Evolutionary conservation across 2,329 filamentous ascomycete species (phyloP).

Genomic region (Claviceps purpurea): DNA sequence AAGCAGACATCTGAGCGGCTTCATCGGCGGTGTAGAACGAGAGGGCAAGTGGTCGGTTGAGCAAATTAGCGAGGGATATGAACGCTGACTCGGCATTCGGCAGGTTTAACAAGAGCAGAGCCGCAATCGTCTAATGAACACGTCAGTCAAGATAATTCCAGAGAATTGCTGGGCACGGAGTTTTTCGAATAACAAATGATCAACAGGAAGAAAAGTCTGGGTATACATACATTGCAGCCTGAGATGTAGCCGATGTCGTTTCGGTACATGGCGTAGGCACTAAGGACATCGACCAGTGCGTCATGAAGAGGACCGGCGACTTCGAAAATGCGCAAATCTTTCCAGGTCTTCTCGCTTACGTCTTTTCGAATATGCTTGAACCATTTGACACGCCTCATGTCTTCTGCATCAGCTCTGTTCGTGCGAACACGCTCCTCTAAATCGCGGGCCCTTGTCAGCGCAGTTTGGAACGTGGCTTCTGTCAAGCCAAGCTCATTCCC

Average conservation of each 20-base stretch:
- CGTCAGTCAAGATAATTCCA: constrained; percentile 8
- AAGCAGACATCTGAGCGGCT: constrained; percentile 54
- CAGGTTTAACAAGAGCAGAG: constrained; percentile 59
- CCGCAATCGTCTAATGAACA: constrained; percentile 49
- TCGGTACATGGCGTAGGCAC: constrained; percentile 70
- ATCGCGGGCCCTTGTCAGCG: constrained; percentile 52
- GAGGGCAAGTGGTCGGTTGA: constrained; percentile 62
- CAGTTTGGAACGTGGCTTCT: constrained; percentile 54
- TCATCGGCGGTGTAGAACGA: constrained; percentile 61
- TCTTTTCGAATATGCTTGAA: constrained; percentile 52
- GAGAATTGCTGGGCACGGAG: background rate
- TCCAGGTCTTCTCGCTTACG: constrained; percentile 50
- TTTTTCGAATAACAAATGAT: background rate
- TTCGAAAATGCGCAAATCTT: constrained; percentile 61
- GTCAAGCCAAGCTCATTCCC: constrained; percentile 61
- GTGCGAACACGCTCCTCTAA: constrained; percentile 43
- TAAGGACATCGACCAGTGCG: constrained; percentile 56
- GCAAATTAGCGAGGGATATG: constrained; percentile 58
- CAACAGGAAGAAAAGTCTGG: background rate
- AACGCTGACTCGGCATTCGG: constrained; percentile 51
- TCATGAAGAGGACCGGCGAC: constrained; percentile 51
- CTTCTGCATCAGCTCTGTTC: constrained; percentile 38
- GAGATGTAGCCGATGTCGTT: constrained; percentile 67
- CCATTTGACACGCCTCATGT: constrained; percentile 44
- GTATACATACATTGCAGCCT: constrained; percentile 56